phyloP scores from a whole-genome alignment of 2,329 filamentous ascomycete genomes.

The Fusarium austroafricanum region DNA sequence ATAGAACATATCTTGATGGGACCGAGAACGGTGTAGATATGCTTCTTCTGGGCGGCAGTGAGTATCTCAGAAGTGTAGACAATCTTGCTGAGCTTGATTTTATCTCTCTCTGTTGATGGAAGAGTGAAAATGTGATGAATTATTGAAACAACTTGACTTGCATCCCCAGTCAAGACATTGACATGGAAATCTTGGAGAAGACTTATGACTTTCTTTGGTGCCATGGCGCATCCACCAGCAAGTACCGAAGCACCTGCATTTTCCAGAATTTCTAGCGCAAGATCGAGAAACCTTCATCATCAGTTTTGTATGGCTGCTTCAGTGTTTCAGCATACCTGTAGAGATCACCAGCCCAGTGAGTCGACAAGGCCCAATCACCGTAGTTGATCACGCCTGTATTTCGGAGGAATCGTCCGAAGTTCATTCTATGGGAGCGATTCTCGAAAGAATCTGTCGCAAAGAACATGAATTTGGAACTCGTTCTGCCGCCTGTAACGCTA shows the following conservation, averaged over 20 bases:
- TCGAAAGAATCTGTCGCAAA: constrained; percentile 56
- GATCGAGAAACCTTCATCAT: constrained; percentile 51
- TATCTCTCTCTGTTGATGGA: constrained; percentile 3
- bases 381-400: constrained; percentile 47
- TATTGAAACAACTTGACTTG: constrained; percentile 53
- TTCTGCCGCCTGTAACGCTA: constrained; percentile 56
- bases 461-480: constrained; percentile 49
- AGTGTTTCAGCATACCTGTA: constrained; percentile 50
- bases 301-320: neutral
- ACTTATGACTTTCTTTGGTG: constrained; percentile 40
- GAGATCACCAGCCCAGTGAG: constrained; percentile 51
- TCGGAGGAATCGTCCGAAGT: constrained; percentile 49
- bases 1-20: constrained; percentile 54
- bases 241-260: constrained; percentile 56
- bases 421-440: constrained; percentile 55
- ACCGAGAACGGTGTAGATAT: constrained; percentile 48
- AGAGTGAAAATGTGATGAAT: constrained; percentile 52
- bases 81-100: constrained; percentile 53
- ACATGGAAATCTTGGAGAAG: constrained; percentile 49
- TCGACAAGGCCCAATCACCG: constrained; percentile 55
- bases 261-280: constrained; percentile 55
- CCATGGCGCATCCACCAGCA: constrained; percentile 50
- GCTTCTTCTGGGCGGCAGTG: constrained; percentile 47
- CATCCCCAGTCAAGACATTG: constrained; percentile 55
- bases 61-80: constrained; percentile 59